A percentile compares a stretch with the other conserved stretches of the same genome.
Conservation (phyloP, 257 asterid genomes). For the Parsonsia alboflavescens region DNA sequence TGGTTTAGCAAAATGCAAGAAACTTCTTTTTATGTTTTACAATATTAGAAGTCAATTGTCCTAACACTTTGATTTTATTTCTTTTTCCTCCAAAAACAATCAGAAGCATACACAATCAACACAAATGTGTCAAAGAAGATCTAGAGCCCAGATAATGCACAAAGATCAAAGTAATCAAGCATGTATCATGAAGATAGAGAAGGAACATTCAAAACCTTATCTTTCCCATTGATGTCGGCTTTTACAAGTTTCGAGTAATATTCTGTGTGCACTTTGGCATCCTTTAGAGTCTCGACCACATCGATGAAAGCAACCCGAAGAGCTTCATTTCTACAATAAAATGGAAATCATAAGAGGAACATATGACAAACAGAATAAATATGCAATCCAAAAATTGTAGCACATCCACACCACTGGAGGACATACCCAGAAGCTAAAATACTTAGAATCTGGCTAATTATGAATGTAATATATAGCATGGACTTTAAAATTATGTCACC, state of each 20-base stretch:
- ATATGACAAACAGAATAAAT: not conserved
- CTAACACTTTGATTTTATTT: not conserved
- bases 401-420: not conserved
- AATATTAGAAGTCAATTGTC: not conserved
- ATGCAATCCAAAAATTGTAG: not conserved
- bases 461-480: not conserved
- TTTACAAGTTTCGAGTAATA: constrained; percentile 91
- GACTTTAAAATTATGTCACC: constrained; percentile 33
- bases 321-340: constrained; percentile 74
- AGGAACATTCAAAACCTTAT: constrained; percentile 49
- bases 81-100: not conserved
- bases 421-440: not conserved
- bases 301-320: constrained; percentile 97
- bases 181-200: not conserved
- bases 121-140: too few species aligned
- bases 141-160: not conserved
- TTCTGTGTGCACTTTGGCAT: constrained; percentile 73
- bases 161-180: not conserved
- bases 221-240: constrained; percentile 94
- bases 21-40: not conserved
- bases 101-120: not conserved
- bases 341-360: not conserved
- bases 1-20: not conserved
- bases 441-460: not conserved
- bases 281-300: constrained; percentile 85